Conservation (phyloP, 208 protist species). For the Trypanosomatidae sp. region DNA sequence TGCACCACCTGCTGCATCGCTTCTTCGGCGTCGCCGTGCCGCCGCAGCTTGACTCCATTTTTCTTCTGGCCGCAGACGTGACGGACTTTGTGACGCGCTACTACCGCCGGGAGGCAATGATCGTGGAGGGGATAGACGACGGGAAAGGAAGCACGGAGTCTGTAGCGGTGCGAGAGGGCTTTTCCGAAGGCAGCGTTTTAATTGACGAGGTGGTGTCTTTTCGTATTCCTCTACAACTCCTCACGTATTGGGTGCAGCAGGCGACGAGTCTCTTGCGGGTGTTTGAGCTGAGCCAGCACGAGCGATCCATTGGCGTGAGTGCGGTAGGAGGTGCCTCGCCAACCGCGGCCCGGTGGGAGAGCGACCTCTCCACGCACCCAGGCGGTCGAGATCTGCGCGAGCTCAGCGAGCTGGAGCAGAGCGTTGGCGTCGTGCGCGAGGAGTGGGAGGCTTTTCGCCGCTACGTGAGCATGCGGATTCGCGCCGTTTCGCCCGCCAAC, state of each 20-base stretch:
- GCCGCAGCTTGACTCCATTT: slow-evolving; percentile 36
- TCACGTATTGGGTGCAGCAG: slow-evolving; percentile 41
- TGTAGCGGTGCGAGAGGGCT: too few relatives aligned
- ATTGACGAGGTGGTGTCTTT: slow-evolving; percentile 31
- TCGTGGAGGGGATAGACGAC: neutral
- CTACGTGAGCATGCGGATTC: slow-evolving; percentile 33
- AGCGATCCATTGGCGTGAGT: slow-evolving; percentile 12
- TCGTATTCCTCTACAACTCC: slow-evolving; percentile 30
- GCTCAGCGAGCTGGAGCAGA: slow-evolving; percentile 35
- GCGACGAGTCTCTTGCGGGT: slow-evolving; percentile 21
- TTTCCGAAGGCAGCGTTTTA: neutral
- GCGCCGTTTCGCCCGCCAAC: too few relatives aligned
- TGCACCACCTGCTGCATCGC: slow-evolving; percentile 13
- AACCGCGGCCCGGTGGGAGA: slow-evolving; percentile 8
- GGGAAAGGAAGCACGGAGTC: neutral
- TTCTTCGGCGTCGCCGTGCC: slow-evolving; percentile 40
- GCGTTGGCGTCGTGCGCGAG: slow-evolving; percentile 34
- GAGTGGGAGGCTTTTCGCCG: slow-evolving; percentile 62
- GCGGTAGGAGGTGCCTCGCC: neutral
- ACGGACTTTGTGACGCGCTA: slow-evolving; percentile 26
- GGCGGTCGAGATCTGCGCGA: slow-evolving; percentile 30
- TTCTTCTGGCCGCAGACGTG: slow-evolving; percentile 33
- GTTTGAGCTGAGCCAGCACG: slow-evolving; percentile 30
- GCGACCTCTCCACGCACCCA: slow-evolving; percentile 23
- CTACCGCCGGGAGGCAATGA: slow-evolving; percentile 7